Evolutionary conservation across 352 stramenopile genomes (phyloP), one percentile per base, ranked within the genome.

Genomic region (Globisporangium ultimum): DNA sequence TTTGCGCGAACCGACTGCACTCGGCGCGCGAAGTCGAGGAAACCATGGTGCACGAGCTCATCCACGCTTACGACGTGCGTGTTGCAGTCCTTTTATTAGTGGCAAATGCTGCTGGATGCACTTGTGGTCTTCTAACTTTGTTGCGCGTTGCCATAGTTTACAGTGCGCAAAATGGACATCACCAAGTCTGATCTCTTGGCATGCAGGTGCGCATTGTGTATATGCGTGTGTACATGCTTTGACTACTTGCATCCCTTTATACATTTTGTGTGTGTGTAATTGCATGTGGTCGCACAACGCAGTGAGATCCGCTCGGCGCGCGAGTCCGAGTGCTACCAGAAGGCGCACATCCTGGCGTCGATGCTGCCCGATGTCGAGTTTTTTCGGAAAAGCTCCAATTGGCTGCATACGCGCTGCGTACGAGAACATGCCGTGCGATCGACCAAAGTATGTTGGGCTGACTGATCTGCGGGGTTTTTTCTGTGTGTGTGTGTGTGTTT

Each of bases 121-220:
- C 8, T 48, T 18, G 20, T 42, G 15, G 18, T 21, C 14, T 43
- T 11, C 17, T 53, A 6, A 45, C 24, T 63, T 9, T 32, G n/a
- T 24, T 21, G 48, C 20, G 20, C 40, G 47, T 10, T 45, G 4
- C 55, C 40, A 21, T 50, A 93, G 84, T 93, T 91, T 55, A 87
- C 79, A 0, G 84, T 93, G 55, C 80, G 84, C 22, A 80, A 88
- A 59, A 93, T 93, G 84, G 84, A 93, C 61, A 91, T 93, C 58
- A 91, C 84, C 54, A 85, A 91, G 64, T 70, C 82, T 7, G 77
- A 88, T 36, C 53, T 91, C 15, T 66, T 93, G 32, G 84, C 84
- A 8, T 93, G 84, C 82, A 93, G 83, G 83, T 89, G 48, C 2
- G 45, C 14, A 13, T 12, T 41, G 28, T 36, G 28, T 11, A 36